Evolutionary conservation across 495 filamentous ascomycete species (phyloP).

Genomic region (Xylaria longipes): DNA sequence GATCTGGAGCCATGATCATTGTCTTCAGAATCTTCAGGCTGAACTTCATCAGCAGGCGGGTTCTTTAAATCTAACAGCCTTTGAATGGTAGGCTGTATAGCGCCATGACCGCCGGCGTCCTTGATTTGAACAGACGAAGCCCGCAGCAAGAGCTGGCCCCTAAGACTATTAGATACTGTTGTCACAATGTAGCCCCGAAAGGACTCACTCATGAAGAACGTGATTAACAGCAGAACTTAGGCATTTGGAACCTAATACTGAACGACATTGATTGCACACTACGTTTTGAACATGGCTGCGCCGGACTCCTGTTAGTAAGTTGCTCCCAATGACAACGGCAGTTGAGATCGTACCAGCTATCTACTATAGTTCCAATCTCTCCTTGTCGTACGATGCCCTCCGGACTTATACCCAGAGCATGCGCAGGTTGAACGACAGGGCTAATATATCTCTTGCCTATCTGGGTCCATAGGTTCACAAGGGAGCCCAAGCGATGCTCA

Average conservation of each 20-base stretch:
- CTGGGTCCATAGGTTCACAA: constrained; percentile 52
- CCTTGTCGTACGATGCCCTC: constrained; percentile 33
- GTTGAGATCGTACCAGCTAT: constrained; percentile 40
- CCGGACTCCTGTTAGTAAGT: constrained; percentile 12
- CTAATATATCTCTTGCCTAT: constrained; percentile 53
- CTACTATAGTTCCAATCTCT: constrained; percentile 41
- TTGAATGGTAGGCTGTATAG: constrained; percentile 36
- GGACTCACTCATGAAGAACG: constrained; percentile 44
- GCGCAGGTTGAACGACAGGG: constrained; percentile 40
- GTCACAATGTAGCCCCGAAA: background rate
- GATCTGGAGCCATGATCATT: background rate
- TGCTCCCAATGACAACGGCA: background rate
- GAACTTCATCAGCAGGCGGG: constrained; percentile 23
- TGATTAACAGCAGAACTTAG: constrained; percentile 43
- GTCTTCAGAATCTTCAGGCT: background rate
- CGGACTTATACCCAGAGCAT: constrained; percentile 28
- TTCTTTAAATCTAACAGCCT: constrained; percentile 38
- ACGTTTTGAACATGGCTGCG: constrained; percentile 42
- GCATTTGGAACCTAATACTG: constrained; percentile 40
- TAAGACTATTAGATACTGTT: constrained; percentile 25
- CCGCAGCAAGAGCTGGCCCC: constrained; percentile 38
- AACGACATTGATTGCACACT: constrained; percentile 37
- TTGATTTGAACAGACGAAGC: constrained; percentile 30
- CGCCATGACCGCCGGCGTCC: constrained; percentile 17
- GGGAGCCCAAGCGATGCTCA: constrained; percentile 41